A percentile compares a stretch with the other conserved stretches of the same genome.
Evolutionary conservation across 108 stramenopile genomes (phyloP).

Genomic region (Epithemia pelagica): DNA sequence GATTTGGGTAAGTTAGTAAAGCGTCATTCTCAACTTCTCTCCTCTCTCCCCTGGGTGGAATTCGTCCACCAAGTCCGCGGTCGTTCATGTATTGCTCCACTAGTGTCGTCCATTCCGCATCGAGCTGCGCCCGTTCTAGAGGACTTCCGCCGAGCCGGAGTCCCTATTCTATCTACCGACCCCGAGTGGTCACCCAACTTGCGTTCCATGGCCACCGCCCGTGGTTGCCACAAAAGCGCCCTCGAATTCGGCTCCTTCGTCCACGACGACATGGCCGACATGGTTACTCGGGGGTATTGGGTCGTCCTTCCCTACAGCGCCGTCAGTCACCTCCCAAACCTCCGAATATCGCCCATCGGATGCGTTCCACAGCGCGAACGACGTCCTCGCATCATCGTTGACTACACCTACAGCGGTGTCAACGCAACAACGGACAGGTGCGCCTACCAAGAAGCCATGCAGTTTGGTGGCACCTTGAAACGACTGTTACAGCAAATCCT

Average conservation of each 20-base stretch:
- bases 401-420: not conserved
- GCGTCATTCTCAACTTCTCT: not conserved
- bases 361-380: not conserved
- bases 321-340: not conserved
- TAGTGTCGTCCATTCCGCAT: not conserved
- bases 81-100: not conserved
- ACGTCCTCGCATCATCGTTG: not conserved
- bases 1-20: not conserved
- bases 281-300: not conserved
- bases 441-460: not conserved
- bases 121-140: not conserved
- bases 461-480: not conserved
- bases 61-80: not conserved
- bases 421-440: not conserved
- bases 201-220: no score
- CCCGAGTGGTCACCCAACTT: not conserved
- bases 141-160: not conserved
- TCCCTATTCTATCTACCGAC: not conserved
- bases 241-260: not conserved
- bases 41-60: not conserved
- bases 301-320: not conserved
- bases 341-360: not conserved
- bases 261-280: not conserved
- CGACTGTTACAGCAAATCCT: not conserved
- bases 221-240: not conserved